phyloP scores from a whole-genome alignment of 2,329 filamentous ascomycete genomes.

The Xylariaceae sp. region DNA sequence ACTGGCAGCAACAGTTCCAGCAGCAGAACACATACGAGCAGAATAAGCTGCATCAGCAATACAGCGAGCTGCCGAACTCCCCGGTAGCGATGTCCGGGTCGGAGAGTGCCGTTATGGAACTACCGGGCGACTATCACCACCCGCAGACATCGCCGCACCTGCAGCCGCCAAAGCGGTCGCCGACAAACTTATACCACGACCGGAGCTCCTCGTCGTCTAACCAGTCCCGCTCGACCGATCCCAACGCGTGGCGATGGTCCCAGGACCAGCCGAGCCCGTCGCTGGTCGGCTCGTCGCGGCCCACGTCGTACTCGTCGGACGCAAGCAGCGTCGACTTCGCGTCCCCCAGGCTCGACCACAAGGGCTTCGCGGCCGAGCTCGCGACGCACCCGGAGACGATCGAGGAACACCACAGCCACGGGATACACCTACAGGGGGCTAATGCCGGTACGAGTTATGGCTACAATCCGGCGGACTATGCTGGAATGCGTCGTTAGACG shows the following conservation, averaged over 20 bases:
- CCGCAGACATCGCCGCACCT: conserved; percentile 37
- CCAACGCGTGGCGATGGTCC: conserved; percentile 47
- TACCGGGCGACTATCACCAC: conserved; percentile 54
- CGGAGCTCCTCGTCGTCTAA: conserved; percentile 35
- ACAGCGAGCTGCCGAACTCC: conserved; percentile 46
- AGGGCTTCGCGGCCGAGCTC: conserved; percentile 47
- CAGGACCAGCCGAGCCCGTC: conserved; percentile 38
- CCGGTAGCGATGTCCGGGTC: conserved; percentile 10
- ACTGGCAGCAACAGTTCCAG: conserved; percentile 34
- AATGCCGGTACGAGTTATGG: conserved; percentile 21
- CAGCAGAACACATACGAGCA: conserved; percentile 25
- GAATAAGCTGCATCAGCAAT: conserved; percentile 25
- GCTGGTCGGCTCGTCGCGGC: conserved; percentile 38
- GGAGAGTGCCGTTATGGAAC: conserved; percentile 39
- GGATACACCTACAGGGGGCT: background rate
- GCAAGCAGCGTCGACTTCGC: conserved; percentile 36
- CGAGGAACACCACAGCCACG: conserved; percentile 45
- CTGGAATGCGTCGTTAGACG: conserved; percentile 18
- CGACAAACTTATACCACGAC: conserved; percentile 28
- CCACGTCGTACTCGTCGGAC: conserved; percentile 41
- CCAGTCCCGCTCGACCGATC: conserved; percentile 36
- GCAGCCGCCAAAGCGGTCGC: conserved; percentile 37
- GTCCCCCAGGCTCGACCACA: conserved; percentile 46
- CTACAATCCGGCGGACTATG: conserved; percentile 48
- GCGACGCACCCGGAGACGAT: conserved; percentile 50